A percentile compares a stretch with the other conserved stretches of the same genome.
Evolutionary conservation across 164 flowering plant species (phyloP).

Genomic region (Macadamia integrifolia): DNA sequence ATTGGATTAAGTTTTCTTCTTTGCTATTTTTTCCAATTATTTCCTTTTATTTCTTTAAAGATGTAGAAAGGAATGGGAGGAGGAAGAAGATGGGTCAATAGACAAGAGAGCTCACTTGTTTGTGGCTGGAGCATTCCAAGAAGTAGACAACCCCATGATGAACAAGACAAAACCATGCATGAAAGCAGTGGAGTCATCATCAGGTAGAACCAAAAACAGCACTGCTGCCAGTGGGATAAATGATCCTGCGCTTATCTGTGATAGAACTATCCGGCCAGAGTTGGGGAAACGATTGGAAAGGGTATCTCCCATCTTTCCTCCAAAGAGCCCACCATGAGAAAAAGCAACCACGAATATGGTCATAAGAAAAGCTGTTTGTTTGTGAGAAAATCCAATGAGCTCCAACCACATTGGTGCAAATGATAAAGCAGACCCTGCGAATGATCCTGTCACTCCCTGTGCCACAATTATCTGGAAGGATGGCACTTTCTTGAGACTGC

Average conservation of each 20-base stretch:
- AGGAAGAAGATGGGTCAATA: not conserved
- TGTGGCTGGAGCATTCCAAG: slow-evolving; percentile 91
- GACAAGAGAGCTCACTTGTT: slow-evolving; percentile 57
- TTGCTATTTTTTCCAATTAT: too few relatives aligned
- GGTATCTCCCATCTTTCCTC: slow-evolving; percentile 83
- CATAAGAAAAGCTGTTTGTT: slow-evolving; percentile 58
- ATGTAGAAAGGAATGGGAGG: too few relatives aligned
- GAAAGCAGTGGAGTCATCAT: slow-evolving; percentile 54
- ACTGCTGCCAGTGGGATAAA: slow-evolving; percentile 81
- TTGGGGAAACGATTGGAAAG: slow-evolving; percentile 63
- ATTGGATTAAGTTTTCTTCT: too few relatives aligned
- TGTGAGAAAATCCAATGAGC: slow-evolving; percentile 79
- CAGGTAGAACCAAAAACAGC: slow-evolving; percentile 59
- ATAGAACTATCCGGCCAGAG: slow-evolving; percentile 75
- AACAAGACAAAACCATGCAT: slow-evolving; percentile 57
- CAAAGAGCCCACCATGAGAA: slow-evolving; percentile 84
- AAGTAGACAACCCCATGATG: slow-evolving; percentile 65
- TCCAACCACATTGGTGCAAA: slow-evolving; percentile 95
- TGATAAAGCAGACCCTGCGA: slow-evolving; percentile 92
- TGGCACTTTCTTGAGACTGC: slow-evolving; percentile 63
- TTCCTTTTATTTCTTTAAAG: too few relatives aligned
- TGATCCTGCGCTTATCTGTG: slow-evolving; percentile 87
- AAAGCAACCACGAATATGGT: slow-evolving; percentile 51
- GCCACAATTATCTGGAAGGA: slow-evolving; percentile 90
- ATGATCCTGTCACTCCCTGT: slow-evolving; percentile 89